These are phyloP conservation scores for Mycena kentingensis DNA, from an alignment of 768 basidiomycete genomes.

Conservation along the genomic window DNA sequence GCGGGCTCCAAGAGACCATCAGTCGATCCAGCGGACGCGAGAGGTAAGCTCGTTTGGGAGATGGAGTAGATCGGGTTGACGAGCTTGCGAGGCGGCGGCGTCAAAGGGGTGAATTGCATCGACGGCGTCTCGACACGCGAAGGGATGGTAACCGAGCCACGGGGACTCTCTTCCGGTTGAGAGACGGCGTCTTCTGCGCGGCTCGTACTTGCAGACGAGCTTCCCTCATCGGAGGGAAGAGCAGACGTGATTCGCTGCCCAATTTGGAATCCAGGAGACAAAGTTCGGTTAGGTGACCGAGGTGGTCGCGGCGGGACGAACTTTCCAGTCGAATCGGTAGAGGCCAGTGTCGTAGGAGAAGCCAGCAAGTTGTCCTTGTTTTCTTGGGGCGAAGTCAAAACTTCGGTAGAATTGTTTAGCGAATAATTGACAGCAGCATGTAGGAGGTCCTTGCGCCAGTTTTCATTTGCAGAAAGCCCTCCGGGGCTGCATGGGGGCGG, in stretches of 20 bases:
- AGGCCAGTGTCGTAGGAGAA: slow-evolving; percentile 41
- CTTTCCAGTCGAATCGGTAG: slow-evolving; percentile 11
- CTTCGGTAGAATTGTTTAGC: slow-evolving; percentile 54
- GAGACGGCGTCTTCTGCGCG: slow-evolving; percentile 16
- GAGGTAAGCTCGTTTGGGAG: slow-evolving; percentile 57
- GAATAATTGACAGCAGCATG: slow-evolving; percentile 81
- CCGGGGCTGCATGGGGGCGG: slow-evolving; percentile 68
- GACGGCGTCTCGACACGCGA: slow-evolving; percentile 66
- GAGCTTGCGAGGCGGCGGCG: slow-evolving; percentile 64
- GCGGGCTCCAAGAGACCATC: slow-evolving; percentile 10
- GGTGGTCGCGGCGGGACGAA: slow-evolving; percentile 11
- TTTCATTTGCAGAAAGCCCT: slow-evolving; percentile 57
- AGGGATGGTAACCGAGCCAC: slow-evolving; percentile 48
- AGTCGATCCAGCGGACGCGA: slow-evolving; percentile 8
- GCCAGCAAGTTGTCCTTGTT: slow-evolving; percentile 24
- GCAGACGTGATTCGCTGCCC: slow-evolving; percentile 47
- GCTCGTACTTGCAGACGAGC: slow-evolving; percentile 30
- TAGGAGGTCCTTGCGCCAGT: slow-evolving; percentile 77
- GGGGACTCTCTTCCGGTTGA: slow-evolving; percentile 28
- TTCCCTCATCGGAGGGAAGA: slow-evolving; percentile 28
- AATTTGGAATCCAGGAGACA: slow-evolving; percentile 19
- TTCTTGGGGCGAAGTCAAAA: slow-evolving; percentile 47
- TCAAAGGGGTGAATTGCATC: slow-evolving; percentile 59
- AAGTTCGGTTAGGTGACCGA: slow-evolving; percentile 14
- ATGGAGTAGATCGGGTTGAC: slow-evolving; percentile 53